Conservation (phyloP, 495 filamentous ascomycete species). For the Diplogelasinospora grovesii region DNA sequence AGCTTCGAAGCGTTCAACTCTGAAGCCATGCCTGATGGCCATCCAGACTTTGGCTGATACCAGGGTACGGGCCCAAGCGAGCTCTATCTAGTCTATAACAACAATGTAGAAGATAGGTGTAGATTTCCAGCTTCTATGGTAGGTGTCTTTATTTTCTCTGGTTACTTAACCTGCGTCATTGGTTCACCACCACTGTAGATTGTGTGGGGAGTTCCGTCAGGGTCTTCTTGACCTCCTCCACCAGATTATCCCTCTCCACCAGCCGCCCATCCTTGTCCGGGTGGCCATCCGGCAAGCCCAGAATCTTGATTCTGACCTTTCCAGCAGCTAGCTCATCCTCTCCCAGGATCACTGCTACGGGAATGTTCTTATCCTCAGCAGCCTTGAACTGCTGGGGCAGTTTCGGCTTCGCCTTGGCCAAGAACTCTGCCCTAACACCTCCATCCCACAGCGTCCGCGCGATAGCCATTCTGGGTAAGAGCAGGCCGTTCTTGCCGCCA, state of each 20-base stretch:
- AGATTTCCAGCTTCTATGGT: too few relatives aligned
- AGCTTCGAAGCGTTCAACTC: too few relatives aligned
- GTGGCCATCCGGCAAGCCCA: constrained; percentile 62
- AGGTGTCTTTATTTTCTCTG: too few relatives aligned
- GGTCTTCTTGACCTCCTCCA: constrained; percentile 53
- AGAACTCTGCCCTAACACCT: constrained; percentile 69
- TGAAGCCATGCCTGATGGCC: too few relatives aligned
- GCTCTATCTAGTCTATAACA: too few relatives aligned
- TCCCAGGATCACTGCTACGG: constrained; percentile 73
- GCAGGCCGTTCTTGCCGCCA: constrained; percentile 77
- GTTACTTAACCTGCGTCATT: too few relatives aligned
- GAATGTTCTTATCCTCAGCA: constrained; percentile 57
- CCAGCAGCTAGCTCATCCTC: constrained; percentile 74
- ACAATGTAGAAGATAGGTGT: too few relatives aligned
- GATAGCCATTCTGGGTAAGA: constrained; percentile 71
- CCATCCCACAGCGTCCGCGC: constrained; percentile 67
- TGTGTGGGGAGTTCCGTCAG: too few relatives aligned
- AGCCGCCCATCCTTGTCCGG: constrained; percentile 60
- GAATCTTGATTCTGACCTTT: constrained; percentile 71
- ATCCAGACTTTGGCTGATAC: too few relatives aligned
- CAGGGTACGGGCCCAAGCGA: too few relatives aligned
- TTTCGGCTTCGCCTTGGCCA: constrained; percentile 74
- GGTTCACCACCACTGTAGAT: too few relatives aligned
- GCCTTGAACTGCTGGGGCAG: constrained; percentile 73
- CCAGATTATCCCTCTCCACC: constrained; percentile 52